Evolutionary conservation across 2,329 filamentous ascomycete species (phyloP).

Genomic region (Chrysoporthe cubensis): DNA sequence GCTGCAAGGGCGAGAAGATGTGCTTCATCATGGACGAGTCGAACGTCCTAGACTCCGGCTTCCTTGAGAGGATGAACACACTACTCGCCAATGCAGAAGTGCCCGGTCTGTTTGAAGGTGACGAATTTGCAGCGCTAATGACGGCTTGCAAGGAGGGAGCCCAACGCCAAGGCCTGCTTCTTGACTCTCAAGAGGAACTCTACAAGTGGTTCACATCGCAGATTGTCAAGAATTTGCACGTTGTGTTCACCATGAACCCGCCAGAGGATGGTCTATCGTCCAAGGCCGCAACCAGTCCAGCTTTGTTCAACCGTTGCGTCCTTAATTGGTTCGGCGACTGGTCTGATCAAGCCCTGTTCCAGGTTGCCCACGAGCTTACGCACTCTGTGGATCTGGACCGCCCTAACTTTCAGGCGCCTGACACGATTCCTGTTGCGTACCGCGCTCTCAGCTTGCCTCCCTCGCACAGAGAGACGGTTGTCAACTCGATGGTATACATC

Average conservation of each 20-base stretch:
- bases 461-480: conserved; percentile 85
- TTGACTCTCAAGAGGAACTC: conserved; percentile 98
- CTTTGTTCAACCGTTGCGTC: conserved; percentile 98
- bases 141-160: conserved; percentile 98
- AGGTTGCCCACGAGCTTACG: conserved; percentile 93
- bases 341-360: conserved; percentile 98
- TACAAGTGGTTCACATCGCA: conserved; percentile 99
- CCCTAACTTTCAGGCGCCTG: conserved; percentile 80
- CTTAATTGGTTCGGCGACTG: conserved; percentile 99
- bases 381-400: conserved; percentile 95
- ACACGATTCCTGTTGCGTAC: conserved; percentile 92
- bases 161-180: conserved; percentile 89
- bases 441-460: conserved; percentile 82
- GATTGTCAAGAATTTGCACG: conserved; percentile 97
- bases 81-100: conserved; percentile 99
- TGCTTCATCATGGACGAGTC: conserved; percentile 99
- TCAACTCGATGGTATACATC: conserved; percentile 99
- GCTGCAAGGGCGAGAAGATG: conserved; percentile 98
- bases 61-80: conserved; percentile 99
- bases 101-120: conserved; percentile 97
- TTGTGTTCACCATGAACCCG: conserved; percentile 99
- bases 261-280: conserved; percentile 93
- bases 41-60: conserved; percentile 97
- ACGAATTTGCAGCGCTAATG: conserved; percentile 98
- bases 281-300: conserved; percentile 96